phyloP scores from a whole-genome alignment of 495 filamentous ascomycete species.

The Penicillium desertorum region DNA sequence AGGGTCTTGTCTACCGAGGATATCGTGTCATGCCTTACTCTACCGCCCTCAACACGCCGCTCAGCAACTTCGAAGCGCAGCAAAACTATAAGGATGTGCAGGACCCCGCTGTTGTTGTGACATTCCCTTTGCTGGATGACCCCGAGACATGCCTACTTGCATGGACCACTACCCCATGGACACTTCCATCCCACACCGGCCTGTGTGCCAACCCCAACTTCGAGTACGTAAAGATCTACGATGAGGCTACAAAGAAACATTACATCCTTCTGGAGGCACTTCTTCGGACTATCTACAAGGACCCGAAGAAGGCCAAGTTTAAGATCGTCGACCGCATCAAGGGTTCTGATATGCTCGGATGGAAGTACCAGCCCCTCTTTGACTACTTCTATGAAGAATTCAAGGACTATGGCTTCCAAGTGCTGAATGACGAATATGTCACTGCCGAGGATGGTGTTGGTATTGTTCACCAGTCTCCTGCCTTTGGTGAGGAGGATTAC shows the following conservation, averaged over 20 bases:
- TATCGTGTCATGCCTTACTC: slow-evolving; percentile 94
- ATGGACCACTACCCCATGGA: slow-evolving; percentile 98
- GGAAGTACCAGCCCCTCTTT: slow-evolving; percentile 90
- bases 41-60: slow-evolving; percentile 82
- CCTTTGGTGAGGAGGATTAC: slow-evolving; percentile 98
- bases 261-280: slow-evolving; percentile 88
- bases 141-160: slow-evolving; percentile 74
- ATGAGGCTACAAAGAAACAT: slow-evolving; percentile 76
- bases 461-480: slow-evolving; percentile 92
- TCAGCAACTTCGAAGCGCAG: slow-evolving; percentile 91
- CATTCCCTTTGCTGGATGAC: slow-evolving; percentile 78
- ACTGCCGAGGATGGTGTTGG: slow-evolving; percentile 91
- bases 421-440: slow-evolving; percentile 86
- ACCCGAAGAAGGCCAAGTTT: slow-evolving; percentile 95
- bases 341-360: slow-evolving; percentile 86
- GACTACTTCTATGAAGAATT: slow-evolving; percentile 93
- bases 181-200: slow-evolving; percentile 78
- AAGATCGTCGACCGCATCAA: slow-evolving; percentile 79
- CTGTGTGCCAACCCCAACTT: slow-evolving; percentile 85
- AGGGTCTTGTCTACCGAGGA: slow-evolving; percentile 83
- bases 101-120: slow-evolving; percentile 88
- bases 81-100: slow-evolving; percentile 95
- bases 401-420: slow-evolving; percentile 81
- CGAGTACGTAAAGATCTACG: slow-evolving; percentile 90
- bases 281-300: slow-evolving; percentile 86